Evolutionary conservation across 1,284 basidiomycete genomes (phyloP).

Genomic region (Sporisorium scitamineum): DNA sequence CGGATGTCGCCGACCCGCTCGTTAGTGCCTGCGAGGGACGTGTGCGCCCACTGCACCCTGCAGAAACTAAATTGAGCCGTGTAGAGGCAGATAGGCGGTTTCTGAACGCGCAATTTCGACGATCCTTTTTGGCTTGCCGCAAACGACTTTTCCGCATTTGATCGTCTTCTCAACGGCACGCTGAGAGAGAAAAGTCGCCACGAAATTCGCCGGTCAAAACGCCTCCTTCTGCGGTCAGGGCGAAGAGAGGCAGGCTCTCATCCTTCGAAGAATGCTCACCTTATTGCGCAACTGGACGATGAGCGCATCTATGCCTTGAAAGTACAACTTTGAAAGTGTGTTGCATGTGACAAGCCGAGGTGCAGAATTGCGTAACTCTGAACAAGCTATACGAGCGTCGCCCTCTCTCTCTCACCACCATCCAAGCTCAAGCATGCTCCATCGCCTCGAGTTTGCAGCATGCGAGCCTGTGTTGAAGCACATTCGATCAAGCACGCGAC

Average conservation of each 20-base stretch:
- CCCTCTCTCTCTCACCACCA: neutral
- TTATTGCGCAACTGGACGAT: neutral
- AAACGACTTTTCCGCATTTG: constrained; percentile 12
- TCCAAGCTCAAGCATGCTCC: neutral
- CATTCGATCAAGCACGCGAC: neutral
- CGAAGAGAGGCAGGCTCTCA: neutral
- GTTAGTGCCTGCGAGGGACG: constrained; percentile 12
- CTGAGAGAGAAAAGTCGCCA: constrained; percentile 1
- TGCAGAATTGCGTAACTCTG: too few species aligned
- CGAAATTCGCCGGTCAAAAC: constrained; percentile 24
- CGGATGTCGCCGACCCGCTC: constrained; percentile 12
- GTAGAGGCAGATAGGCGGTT: neutral
- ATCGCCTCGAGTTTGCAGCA: neutral
- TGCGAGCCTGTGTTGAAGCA: neutral
- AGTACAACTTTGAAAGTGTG: too few species aligned
- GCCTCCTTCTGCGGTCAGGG: neutral
- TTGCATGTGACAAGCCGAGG: too few species aligned
- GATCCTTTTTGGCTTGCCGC: neutral
- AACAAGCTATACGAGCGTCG: neutral
- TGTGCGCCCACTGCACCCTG: constrained; percentile 10
- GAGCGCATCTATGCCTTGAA: too few species aligned
- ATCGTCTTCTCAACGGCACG: neutral
- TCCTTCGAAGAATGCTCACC: neutral
- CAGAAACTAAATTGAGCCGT: neutral
- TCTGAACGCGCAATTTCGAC: neutral